Base-by-base conservation (phyloP, 225 moss, liverwort and hornwort genomes). In the Pseudoscleropodium purum region DNA sequence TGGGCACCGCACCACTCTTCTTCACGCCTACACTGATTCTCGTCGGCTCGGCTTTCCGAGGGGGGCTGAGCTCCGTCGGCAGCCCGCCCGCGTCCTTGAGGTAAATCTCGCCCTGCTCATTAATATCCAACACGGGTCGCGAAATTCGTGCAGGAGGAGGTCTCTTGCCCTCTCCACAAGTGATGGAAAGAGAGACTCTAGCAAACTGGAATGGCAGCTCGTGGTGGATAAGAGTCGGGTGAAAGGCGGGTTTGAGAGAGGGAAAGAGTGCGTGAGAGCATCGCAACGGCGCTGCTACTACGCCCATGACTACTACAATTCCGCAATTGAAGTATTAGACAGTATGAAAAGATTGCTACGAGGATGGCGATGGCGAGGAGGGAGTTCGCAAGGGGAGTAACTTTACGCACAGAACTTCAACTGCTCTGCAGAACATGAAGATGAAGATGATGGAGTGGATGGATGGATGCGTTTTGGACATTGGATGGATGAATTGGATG, bases 21-120 rank as follows among this genome's bases (percentile, higher is more conserved):
- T 93, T 95, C 85, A 95, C 93, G n/a, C 94, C 94, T 12, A 93
- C 93, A 41, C 86, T 92, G 36, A 93, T 93, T 45, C 92, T 93
- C 57, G 86, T 84, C 68, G 84, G 62, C 86, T 87, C 91, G 29
- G 75, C 59, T 68, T 79, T 90, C 88, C 51, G 69, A 84, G 73
- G 64, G 39, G 54, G 21, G 61, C 88, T 65, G 85, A 47, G 25
- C 26, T 67, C 89, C 15, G 54, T 31, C 68, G 79, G 10, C 47
- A 57, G 57, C 37, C 84, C 87, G 11, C 92, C 91, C 51, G 82
- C 86, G 36, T 85, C 90, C 87, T 90, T 91, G 26, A 94, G 49
- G 36, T 65, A 90, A 90, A 94, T 66, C 39, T 93, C 93, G 9
- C 93, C 93, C 66, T 88, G 83, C 26, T 93, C 93, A 65, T 93